Conservation (phyloP, 164 flowering plant species). For the Litsea cubeba region DNA sequence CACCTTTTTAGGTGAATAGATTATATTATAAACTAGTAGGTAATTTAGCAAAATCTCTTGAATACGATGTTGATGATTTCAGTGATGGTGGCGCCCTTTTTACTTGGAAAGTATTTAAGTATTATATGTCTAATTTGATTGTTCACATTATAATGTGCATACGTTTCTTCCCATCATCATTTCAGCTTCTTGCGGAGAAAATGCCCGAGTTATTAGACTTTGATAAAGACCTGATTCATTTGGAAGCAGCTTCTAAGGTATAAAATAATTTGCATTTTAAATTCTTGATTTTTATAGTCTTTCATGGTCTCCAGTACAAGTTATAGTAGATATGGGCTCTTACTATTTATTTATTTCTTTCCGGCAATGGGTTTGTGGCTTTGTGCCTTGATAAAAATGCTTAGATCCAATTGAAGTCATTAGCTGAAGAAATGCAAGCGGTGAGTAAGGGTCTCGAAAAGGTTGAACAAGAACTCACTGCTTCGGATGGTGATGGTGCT, state of each 20-base stretch:
- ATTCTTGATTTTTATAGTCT: neutral
- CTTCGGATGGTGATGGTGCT: constrained; percentile 84
- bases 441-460: constrained; percentile 98
- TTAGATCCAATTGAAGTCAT: constrained; percentile 84
- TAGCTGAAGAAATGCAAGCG: constrained; percentile 99
- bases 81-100: no score
- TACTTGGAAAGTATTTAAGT: no score
- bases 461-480: constrained; percentile 91
- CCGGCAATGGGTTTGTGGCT: neutral
- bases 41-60: no score
- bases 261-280: neutral
- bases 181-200: constrained; percentile 81
- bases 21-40: no score
- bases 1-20: no score
- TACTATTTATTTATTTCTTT: neutral
- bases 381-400: neutral
- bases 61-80: no score
- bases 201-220: constrained; percentile 94
- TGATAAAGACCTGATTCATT: constrained; percentile 79
- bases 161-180: neutral
- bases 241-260: constrained; percentile 97
- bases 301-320: neutral
- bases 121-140: neutral
- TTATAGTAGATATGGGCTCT: neutral
- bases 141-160: neutral